Evolutionary conservation across 805 yeast species (phyloP).

Genomic region (Debaryomyces castellii): DNA sequence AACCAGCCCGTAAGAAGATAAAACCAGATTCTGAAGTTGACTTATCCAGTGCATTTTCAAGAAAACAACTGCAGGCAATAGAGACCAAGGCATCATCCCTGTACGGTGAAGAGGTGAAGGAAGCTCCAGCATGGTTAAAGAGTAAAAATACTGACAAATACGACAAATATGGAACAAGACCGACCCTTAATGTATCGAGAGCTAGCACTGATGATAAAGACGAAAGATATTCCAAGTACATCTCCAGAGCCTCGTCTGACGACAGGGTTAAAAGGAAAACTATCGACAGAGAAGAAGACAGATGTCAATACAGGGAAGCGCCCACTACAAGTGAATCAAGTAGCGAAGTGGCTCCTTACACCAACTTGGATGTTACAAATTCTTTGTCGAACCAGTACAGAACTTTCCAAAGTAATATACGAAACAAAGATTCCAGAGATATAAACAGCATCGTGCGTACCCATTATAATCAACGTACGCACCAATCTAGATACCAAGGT

Average conservation of each 20-base stretch:
- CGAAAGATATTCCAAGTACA: slow-evolving; percentile 13
- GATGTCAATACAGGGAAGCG: background rate
- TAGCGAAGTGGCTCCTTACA: slow-evolving; percentile 16
- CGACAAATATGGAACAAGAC: slow-evolving; percentile 37
- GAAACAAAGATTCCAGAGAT: slow-evolving; percentile 34
- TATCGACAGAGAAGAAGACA: background rate
- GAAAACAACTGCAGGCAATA: slow-evolving; percentile 13
- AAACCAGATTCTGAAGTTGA: slow-evolving; percentile 8
- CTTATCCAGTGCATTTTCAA: slow-evolving; percentile 21
- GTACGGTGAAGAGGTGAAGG: slow-evolving; percentile 23
- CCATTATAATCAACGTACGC: slow-evolving; percentile 85
- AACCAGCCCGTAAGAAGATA: slow-evolving; percentile 1
- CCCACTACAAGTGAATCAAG: slow-evolving; percentile 6
- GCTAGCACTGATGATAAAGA: slow-evolving; percentile 1
- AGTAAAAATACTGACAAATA: slow-evolving; percentile 29
- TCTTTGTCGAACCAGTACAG: slow-evolving; percentile 26
- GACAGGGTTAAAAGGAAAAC: slow-evolving; percentile 6
- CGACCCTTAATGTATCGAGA: slow-evolving; percentile 1
- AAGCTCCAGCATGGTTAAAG: slow-evolving; percentile 42
- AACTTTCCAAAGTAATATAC: slow-evolving; percentile 38
- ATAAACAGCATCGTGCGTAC: slow-evolving; percentile 70
- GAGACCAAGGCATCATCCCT: slow-evolving; percentile 17
- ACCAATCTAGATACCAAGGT: slow-evolving; percentile 56
- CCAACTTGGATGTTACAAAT: slow-evolving; percentile 21
- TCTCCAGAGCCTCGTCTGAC: background rate